Evolutionary conservation across 2,329 filamentous ascomycete species (phyloP).

Genomic region (Ophiostoma ulmi): DNA sequence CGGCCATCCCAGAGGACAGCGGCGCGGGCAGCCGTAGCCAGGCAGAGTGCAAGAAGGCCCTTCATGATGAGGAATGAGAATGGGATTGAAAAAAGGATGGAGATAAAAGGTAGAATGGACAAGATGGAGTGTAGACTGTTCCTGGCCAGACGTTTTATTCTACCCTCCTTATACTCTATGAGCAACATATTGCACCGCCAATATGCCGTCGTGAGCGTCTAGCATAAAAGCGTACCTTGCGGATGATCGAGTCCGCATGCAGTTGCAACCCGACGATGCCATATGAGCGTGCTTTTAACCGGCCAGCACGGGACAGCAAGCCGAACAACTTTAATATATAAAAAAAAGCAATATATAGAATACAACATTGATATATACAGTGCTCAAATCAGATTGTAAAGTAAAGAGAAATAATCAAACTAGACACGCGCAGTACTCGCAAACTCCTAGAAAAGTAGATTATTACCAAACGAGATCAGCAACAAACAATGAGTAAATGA

Average conservation of each 20-base stretch:
- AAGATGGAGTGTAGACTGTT: not conserved
- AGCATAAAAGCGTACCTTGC: not conserved
- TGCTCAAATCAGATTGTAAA: too few relatives aligned
- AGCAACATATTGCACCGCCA: not conserved
- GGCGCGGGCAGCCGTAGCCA: conserved; percentile 25
- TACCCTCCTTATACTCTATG: not conserved
- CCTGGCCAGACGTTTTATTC: not conserved
- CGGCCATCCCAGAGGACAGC: conserved; percentile 55
- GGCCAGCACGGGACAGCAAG: not conserved
- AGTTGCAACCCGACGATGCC: not conserved
- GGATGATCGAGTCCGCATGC: not conserved
- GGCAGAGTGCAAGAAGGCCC: not conserved
- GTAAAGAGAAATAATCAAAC: not conserved
- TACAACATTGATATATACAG: not conserved
- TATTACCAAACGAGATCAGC: not conserved
- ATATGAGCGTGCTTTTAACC: conserved; percentile 1
- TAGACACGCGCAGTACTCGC: not conserved
- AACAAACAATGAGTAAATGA: not conserved
- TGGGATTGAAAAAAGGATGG: not conserved
- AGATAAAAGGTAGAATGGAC: not conserved
- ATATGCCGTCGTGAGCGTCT: not conserved
- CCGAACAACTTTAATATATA: not conserved
- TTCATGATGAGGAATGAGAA: not conserved
- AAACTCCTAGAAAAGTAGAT: not conserved
- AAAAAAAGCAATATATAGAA: not conserved